Base-by-base conservation (phyloP, 2,329 filamentous ascomycete genomes). In the Stagonosporopsis cucurbitacearum region DNA sequence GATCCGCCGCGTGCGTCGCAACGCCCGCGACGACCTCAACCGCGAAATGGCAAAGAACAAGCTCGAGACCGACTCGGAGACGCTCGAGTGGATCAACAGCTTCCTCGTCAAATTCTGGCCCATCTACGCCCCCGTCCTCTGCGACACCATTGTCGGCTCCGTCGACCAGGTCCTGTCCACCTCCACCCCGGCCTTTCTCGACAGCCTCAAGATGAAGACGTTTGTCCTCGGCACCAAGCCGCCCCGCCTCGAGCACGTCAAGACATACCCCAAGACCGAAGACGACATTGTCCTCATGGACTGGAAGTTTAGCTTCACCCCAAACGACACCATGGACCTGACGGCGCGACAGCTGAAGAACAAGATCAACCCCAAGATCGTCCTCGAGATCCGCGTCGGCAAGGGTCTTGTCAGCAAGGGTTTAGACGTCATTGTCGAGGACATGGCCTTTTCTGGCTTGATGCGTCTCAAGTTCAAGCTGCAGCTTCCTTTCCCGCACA, bases 61-160 rank as follows among this genome's bases (percentile, higher is more conserved):
- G 68, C 81, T 99, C 50, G 95, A 98, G 67, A 95, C 88, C 8
- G 95, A 99, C 66, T 87, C 87, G 23, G 95, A 99, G 78, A 95
- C 90, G 53, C 81, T 99, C 44, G 95, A 99, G 76, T 99, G 95
- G 95, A 98, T 99, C 76, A 99, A 99, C 82, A 96, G 92, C 67
- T 99, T 99, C 79, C 75, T 99, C 67, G 87, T 96, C 78, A 99
- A 99, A 75, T 99, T 99, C 80, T 99, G 95, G 95, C 95, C 95
- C 59, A 99, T 99, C 70, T 98, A 96, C 74, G 92, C 95, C 51
- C 95, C 95, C 1, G 91, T 98, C 9, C 85, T 99, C 12, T 94
- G 92, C 58, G 87, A 95, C 65, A 96, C 92, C 20, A 90, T 99
- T 68, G 90, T 98, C 77, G 92, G 88, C 74, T 92, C 93, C 0